Conservation (phyloP, 2,329 filamentous ascomycete genomes). For the Leptographium radiaticola region DNA sequence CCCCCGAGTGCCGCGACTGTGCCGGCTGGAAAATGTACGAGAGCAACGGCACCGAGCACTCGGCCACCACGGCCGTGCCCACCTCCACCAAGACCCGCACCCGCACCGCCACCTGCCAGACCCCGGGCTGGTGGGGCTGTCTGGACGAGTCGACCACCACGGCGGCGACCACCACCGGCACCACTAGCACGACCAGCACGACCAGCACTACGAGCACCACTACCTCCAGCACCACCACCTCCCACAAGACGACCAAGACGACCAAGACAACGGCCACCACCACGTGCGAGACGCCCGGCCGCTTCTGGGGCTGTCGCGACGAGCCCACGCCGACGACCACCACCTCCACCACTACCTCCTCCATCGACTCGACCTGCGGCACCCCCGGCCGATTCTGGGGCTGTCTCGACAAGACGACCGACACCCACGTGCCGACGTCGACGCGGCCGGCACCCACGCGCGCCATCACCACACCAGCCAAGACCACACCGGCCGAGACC, state of each 20-base stretch:
- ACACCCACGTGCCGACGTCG: slow-evolving; percentile 5
- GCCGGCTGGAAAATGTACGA: slow-evolving; percentile 90
- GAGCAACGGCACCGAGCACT: slow-evolving; percentile 74
- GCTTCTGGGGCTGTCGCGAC: slow-evolving; percentile 11
- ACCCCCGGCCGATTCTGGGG: slow-evolving; percentile 11
- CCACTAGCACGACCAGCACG: slow-evolving; percentile 21
- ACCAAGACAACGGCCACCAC: slow-evolving; percentile 12
- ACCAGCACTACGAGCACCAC: slow-evolving; percentile 9
- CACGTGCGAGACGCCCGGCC: slow-evolving; percentile 10
- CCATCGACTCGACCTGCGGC: slow-evolving; percentile 2
- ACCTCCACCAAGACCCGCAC: slow-evolving; percentile 46
- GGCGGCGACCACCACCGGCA: slow-evolving; percentile 23
- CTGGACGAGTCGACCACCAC: slow-evolving; percentile 50
- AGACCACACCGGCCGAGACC: neutral
- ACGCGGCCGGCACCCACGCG: neutral
- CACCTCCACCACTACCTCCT: too few species aligned
- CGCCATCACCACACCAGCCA: slow-evolving; percentile 5
- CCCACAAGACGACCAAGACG: slow-evolving; percentile 21
- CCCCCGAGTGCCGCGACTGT: slow-evolving; percentile 77
- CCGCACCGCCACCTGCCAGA: slow-evolving; percentile 76
- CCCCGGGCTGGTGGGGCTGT: slow-evolving; percentile 81
- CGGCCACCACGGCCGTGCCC: slow-evolving; percentile 42
- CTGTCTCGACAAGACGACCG: slow-evolving; percentile 6
- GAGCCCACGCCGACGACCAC: neutral
- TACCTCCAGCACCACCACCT: slow-evolving; percentile 9